phyloP scores from a whole-genome alignment of 2,329 filamentous ascomycete species.

The Botrytis medusae region DNA sequence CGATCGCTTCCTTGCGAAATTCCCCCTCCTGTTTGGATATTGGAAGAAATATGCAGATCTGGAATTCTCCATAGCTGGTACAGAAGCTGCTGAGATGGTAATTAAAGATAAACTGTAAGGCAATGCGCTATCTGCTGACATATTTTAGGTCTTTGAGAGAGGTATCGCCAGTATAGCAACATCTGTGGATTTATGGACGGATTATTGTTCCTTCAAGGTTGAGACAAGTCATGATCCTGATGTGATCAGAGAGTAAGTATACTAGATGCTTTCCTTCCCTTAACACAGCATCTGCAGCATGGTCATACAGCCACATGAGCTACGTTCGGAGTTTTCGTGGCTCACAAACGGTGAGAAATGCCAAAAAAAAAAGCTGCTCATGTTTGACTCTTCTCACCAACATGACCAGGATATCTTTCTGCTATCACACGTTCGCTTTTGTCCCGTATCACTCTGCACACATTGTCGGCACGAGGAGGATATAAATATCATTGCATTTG shows the following conservation, averaged over 20 bases:
- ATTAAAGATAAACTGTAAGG: slow-evolving; percentile 32
- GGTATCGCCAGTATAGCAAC: slow-evolving; percentile 90
- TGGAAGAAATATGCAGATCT: slow-evolving; percentile 99
- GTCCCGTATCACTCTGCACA: slow-evolving; percentile 42
- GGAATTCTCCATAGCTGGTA: slow-evolving; percentile 94
- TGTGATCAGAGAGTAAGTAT: slow-evolving; percentile 99
- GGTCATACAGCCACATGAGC: slow-evolving; percentile 35
- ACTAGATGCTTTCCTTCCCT: slow-evolving; percentile 64
- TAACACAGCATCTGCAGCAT: slow-evolving; percentile 52
- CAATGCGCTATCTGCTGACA: slow-evolving; percentile 33
- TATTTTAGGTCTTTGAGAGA: slow-evolving; percentile 80
- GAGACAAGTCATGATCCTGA: slow-evolving; percentile 94
- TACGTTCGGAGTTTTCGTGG: slow-evolving; percentile 43
- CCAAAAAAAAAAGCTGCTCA: slow-evolving; percentile 57
- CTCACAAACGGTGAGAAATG: slow-evolving; percentile 69
- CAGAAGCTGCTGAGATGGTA: slow-evolving; percentile 96
- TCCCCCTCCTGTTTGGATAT: slow-evolving; percentile 93
- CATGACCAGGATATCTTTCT: slow-evolving; percentile 60
- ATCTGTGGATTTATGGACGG: slow-evolving; percentile 95
- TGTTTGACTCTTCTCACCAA: slow-evolving; percentile 64
- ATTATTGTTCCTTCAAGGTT: slow-evolving; percentile 97
- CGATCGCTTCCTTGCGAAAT: slow-evolving; percentile 90
- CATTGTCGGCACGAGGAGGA: slow-evolving; percentile 45
- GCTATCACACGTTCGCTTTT: slow-evolving; percentile 48
- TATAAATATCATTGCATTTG: slow-evolving; percentile 50